phyloP scores from a whole-genome alignment of 176 grass and related monocot species.

The Aechmea fasciata region DNA sequence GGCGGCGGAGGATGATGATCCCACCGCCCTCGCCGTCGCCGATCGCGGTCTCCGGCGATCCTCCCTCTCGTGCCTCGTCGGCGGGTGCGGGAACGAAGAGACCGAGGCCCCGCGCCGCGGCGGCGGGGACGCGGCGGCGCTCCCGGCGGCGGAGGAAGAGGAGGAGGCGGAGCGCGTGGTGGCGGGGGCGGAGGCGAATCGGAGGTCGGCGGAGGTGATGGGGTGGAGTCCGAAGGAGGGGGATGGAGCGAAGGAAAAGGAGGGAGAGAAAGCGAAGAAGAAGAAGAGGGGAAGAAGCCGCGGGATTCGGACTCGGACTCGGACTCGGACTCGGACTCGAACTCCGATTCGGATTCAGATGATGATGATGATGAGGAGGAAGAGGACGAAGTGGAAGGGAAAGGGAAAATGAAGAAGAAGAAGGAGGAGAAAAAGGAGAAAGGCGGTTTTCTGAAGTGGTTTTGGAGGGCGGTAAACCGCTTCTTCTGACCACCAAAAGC shows the following conservation, averaged over 20 bases:
- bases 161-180: background rate
- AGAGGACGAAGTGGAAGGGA: background rate
- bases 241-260: background rate
- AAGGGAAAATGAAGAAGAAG: background rate
- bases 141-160: no score
- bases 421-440: background rate
- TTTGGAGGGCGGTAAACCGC: background rate
- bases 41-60: no score
- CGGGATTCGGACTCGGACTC: background rate
- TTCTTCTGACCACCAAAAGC: background rate
- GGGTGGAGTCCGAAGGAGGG: background rate
- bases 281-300: background rate
- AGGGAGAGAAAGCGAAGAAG: background rate
- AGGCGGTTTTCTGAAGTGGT: background rate
- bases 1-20: background rate
- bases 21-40: no score
- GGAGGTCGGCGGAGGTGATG: background rate
- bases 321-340: background rate
- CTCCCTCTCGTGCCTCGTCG: no score
- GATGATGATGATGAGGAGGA: slow-evolving; percentile 1
- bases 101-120: no score
- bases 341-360: background rate
- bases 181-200: background rate
- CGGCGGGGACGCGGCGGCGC: no score
- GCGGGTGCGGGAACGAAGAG: no score